Evolutionary conservation across 257 asterid species (phyloP).

Genomic region (Solanum pimpinellifolium): DNA sequence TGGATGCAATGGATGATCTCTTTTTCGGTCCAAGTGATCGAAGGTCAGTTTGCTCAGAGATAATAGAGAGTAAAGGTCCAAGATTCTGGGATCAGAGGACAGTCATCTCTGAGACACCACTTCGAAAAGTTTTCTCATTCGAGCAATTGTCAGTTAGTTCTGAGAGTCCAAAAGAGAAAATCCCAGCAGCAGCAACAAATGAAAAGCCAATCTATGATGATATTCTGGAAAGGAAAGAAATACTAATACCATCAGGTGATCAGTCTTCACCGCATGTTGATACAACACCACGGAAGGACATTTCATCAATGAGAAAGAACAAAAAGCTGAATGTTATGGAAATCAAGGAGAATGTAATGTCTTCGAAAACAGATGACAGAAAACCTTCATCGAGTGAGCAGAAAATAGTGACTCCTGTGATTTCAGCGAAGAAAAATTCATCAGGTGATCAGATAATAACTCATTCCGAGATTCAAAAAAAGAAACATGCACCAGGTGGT

Average conservation of each 20-base stretch:
- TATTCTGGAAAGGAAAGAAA: not conserved
- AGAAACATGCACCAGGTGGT: not conserved
- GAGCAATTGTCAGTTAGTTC: conserved; percentile 7
- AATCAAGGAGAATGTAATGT: conserved; percentile 8
- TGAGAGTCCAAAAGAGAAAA: conserved; percentile 21
- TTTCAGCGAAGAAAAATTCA: conserved; percentile 11
- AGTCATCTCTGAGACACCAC: conserved; percentile 30
- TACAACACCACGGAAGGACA: conserved; percentile 1
- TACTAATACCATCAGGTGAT: not conserved
- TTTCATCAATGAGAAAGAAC: not conserved
- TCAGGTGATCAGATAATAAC: not conserved
- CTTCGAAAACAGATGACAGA: conserved; percentile 18
- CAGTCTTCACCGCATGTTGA: conserved; percentile 2
- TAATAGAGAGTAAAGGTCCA: not conserved
- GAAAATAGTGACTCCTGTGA: not conserved
- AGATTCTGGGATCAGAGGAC: conserved; percentile 3
- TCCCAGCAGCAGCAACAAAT: not conserved
- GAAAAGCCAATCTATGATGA: not conserved
- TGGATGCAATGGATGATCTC: conserved; percentile 60
- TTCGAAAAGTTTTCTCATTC: conserved; percentile 5
- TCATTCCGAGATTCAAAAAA: not conserved
- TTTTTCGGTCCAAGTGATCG: conserved; percentile 45
- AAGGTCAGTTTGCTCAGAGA: conserved; percentile 42
- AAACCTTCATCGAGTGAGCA: conserved; percentile 14
- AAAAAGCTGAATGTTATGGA: conserved; percentile 7